A percentile compares a stretch with the other conserved stretches of the same genome.
Evolutionary conservation across 805 yeast species (phyloP).

Genomic region (Cyberlindnera galapagoensis): DNA sequence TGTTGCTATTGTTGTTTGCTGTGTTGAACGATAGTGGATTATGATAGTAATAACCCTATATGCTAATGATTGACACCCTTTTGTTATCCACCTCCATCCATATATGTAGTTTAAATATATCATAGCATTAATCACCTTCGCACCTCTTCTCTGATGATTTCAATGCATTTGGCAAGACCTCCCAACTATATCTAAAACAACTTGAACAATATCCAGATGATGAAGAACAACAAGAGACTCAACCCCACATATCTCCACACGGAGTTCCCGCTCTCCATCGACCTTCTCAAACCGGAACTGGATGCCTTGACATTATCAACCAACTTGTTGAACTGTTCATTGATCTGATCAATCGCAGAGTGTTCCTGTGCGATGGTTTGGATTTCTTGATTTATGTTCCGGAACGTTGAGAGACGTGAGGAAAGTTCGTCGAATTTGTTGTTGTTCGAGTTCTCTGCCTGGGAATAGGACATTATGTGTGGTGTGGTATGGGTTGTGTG

Average conservation of each 20-base stretch:
- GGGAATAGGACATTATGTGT: slow-evolving; percentile 21
- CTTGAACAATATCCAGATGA: slow-evolving; percentile 49
- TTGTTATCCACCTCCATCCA: no score
- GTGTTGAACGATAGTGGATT: no score
- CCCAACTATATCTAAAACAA: slow-evolving; percentile 25
- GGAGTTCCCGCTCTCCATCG: slow-evolving; percentile 53
- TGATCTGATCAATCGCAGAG: slow-evolving; percentile 34
- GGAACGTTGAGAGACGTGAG: slow-evolving; percentile 54
- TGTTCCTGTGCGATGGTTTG: slow-evolving; percentile 56
- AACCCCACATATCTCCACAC: slow-evolving; percentile 53
- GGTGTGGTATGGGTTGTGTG: slow-evolving; percentile 2
- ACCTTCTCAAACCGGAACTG: slow-evolving; percentile 45
- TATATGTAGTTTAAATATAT: no score
- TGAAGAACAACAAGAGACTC: slow-evolving; percentile 47
- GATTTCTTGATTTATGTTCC: slow-evolving; percentile 62
- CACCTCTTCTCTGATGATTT: no score
- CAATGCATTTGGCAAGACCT: background rate
- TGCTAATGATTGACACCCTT: no score
- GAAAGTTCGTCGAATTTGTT: slow-evolving; percentile 56
- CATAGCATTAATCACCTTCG: no score
- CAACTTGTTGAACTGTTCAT: slow-evolving; percentile 46
- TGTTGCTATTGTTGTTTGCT: no score
- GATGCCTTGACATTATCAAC: slow-evolving; percentile 44
- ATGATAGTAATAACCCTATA: no score
- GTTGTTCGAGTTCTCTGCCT: slow-evolving; percentile 43